These are phyloP conservation scores for Trichoderma arundinaceum DNA, from an alignment of 2,329 filamentous ascomycete species.

Conservation along the genomic window DNA sequence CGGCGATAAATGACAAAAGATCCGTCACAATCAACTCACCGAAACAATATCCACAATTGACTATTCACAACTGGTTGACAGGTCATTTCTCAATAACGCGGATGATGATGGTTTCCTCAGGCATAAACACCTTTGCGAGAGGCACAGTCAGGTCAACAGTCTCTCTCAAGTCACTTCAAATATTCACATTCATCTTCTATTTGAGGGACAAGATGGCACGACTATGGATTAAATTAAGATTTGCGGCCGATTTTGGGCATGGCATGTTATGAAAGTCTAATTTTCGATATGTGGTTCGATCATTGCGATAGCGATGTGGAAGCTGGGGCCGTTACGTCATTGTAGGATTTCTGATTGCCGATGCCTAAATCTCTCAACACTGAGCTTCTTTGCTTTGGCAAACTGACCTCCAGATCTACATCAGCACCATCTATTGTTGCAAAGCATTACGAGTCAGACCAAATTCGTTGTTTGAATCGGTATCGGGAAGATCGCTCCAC, in stretches of 20 bases:
- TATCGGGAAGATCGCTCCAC: neutral
- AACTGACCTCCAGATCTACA: neutral
- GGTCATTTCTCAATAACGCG: too few species aligned
- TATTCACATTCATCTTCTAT: too few species aligned
- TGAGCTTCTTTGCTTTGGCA: neutral
- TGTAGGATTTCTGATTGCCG: neutral
- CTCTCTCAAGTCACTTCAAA: too few species aligned
- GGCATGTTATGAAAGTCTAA: neutral
- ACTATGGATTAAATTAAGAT: too few species aligned
- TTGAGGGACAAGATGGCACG: too few species aligned
- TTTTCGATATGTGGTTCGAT: neutral
- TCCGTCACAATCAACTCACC: too few species aligned
- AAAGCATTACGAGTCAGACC: neutral
- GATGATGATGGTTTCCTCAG: too few species aligned
- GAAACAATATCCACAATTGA: too few species aligned
- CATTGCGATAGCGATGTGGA: neutral
- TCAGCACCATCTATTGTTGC: neutral
- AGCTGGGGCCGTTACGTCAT: constrained; percentile 11
- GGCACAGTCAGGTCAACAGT: too few species aligned
- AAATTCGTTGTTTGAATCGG: neutral
- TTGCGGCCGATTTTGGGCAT: neutral
- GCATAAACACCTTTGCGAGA: too few species aligned
- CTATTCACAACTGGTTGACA: too few species aligned
- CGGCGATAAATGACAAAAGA: too few species aligned
- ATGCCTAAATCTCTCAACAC: neutral